Percentiles rank a stretch among this genome's conserved stretches.
phyloP scores from a whole-genome alignment of 768 basidiomycete species.

The Omphalotus guepiniiformis region DNA sequence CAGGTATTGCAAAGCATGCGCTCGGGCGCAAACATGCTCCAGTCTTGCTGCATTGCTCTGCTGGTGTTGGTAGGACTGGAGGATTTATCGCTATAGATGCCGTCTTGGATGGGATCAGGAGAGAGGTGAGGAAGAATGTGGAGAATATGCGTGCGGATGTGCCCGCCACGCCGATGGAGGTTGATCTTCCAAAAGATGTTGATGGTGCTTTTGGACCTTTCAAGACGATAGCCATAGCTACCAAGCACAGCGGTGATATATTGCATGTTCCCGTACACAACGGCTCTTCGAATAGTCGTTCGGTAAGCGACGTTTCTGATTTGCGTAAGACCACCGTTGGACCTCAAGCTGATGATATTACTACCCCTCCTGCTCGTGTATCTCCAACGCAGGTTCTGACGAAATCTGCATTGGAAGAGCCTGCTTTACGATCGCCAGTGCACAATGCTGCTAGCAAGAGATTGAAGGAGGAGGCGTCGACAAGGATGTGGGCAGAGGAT shows the following conservation, averaged over 20 bases:
- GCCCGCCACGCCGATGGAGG: too few relatives aligned
- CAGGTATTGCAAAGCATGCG: constrained; percentile 53
- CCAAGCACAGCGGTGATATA: constrained; percentile 7
- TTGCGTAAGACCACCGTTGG: too few relatives aligned
- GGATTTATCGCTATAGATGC: constrained; percentile 90
- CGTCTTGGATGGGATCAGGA: constrained; percentile 67
- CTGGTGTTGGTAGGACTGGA: constrained; percentile 93
- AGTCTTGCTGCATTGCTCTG: constrained; percentile 84
- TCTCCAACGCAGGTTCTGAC: too few relatives aligned
- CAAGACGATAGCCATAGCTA: constrained; percentile 6
- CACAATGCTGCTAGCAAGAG: too few relatives aligned
- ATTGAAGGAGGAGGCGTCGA: background rate
- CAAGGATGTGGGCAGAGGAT: constrained; percentile 47
- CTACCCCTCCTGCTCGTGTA: too few relatives aligned
- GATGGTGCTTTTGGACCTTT: background rate
- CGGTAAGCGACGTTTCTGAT: too few relatives aligned
- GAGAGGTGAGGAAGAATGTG: constrained; percentile 42
- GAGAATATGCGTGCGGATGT: too few relatives aligned
- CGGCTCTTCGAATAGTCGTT: too few relatives aligned
- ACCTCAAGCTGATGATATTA: too few relatives aligned
- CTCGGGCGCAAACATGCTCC: constrained; percentile 45
- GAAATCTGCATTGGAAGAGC: too few relatives aligned
- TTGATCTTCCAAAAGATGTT: too few relatives aligned
- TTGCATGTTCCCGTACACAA: constrained; percentile 7
- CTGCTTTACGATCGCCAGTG: too few relatives aligned